Percentiles rank a stretch among this genome's conserved stretches.
Evolutionary conservation across 1,284 basidiomycete species (phyloP).

Genomic region (Cryptococcus floricola): DNA sequence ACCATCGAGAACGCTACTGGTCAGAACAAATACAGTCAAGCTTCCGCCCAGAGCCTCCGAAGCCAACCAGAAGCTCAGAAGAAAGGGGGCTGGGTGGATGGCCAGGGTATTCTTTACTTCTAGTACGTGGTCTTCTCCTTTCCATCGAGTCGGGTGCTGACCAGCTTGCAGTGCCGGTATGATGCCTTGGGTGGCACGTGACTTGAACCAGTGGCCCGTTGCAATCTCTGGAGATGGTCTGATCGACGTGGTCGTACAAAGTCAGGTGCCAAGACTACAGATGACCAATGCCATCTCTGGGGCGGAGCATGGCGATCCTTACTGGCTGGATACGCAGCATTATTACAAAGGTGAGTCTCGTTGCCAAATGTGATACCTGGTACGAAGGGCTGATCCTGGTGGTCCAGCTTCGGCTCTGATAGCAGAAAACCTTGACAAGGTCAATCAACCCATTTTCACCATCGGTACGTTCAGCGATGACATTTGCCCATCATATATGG

Average conservation of each 20-base stretch:
- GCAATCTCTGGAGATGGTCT: slow-evolving; percentile 72
- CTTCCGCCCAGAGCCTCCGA: neutral
- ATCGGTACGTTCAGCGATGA: slow-evolving; percentile 29
- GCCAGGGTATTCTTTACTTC: slow-evolving; percentile 68
- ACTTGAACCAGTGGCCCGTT: slow-evolving; percentile 83
- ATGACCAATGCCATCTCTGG: slow-evolving; percentile 63
- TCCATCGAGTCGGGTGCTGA: neutral
- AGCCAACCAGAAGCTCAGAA: neutral
- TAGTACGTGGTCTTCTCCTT: slow-evolving; percentile 54
- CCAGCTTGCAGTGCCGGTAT: slow-evolving; percentile 47
- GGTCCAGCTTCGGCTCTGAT: slow-evolving; percentile 58
- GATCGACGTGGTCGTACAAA: slow-evolving; percentile 72
- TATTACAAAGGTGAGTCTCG: slow-evolving; percentile 66
- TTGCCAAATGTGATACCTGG: neutral
- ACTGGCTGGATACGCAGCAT: slow-evolving; percentile 63
- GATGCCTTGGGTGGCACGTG: slow-evolving; percentile 56
- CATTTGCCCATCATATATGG: neutral
- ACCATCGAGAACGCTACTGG: slow-evolving; percentile 28
- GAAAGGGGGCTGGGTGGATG: slow-evolving; percentile 58
- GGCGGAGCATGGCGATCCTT: slow-evolving; percentile 63
- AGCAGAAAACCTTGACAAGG: slow-evolving; percentile 62
- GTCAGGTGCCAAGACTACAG: slow-evolving; percentile 59
- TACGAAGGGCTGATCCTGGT: neutral
- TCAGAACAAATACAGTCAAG: too few relatives aligned
- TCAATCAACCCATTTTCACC: slow-evolving; percentile 48